Evolutionary conservation across 2,329 filamentous ascomycete species (phyloP), one percentile per base, ranked within the genome.

Genomic region (Aspergillus quadrilineatus): DNA sequence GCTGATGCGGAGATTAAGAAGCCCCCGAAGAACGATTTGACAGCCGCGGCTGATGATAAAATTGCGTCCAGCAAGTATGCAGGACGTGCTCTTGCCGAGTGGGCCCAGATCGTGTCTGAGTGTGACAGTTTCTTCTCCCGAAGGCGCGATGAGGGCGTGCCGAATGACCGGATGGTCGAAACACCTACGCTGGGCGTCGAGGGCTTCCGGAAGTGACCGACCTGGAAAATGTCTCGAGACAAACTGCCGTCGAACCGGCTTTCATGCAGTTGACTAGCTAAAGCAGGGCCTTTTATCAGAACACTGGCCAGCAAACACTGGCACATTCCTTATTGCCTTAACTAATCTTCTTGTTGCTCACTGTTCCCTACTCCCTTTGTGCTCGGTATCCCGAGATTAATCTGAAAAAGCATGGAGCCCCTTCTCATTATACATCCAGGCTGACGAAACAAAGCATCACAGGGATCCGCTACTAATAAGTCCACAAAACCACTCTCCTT

Each of bases 51-150:
- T 28, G 66, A 66, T 30, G 64, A 73, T 29, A 64, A 69, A 29
- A 54, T 73, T n/a, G 69, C 69, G 42, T 66, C 71, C 32, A 82
- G 82, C 59, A 81, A 80, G 57, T 87, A 87, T 67, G 79, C 80
- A n/a, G 85, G 85, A 14, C 78, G 85, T 39, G 83, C 85, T 9
- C 76, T 88, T 37, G 84, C 84, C 1, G 85, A 88, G 68, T 88
- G 85, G 85, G 79, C 79, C 3, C 77, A 84, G 49, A 78, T 87
- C 30, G 80, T 86, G 7, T 78, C 79, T 26, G 85, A 88, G 64
- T 86, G 82, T 63, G 82, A 86, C 64, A 84, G 80, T 61, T 87
- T 87, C 73, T 86, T 85, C 62, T 80, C 85, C 54, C 75, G 85
- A 55, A 75, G 85, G 60, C 83, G 81, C 64, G 80, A 81, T 48